Evolutionary conservation across 768 basidiomycete species (phyloP).

Genomic region (Podaxis sp.): DNA sequence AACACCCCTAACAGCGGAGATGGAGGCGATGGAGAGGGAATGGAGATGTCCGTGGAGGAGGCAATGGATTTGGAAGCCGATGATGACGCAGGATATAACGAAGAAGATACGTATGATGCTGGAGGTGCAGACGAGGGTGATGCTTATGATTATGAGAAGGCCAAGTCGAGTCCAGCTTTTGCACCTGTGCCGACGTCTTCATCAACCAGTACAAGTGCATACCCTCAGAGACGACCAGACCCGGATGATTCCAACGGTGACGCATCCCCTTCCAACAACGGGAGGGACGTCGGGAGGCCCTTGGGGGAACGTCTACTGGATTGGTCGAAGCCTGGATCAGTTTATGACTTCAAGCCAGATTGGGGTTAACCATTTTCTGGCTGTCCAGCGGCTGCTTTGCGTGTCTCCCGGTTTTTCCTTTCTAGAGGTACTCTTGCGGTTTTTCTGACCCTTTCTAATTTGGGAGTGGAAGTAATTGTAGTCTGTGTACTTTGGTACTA

Average conservation of each 20-base stretch:
- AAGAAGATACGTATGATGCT: slow-evolving; percentile 20
- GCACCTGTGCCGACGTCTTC: not conserved
- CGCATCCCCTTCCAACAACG: not conserved
- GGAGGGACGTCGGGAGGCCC: not conserved
- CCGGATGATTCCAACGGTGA: not conserved
- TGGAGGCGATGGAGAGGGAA: slow-evolving; percentile 23
- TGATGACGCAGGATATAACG: slow-evolving; percentile 25
- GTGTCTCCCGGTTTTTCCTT: not conserved
- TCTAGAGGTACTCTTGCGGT: not conserved
- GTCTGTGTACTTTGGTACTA: slow-evolving; percentile 9
- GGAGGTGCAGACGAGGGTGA: slow-evolving; percentile 3
- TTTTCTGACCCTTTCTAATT: not conserved
- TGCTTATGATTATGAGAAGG: not conserved
- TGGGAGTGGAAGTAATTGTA: not conserved
- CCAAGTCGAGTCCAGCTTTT: slow-evolving; percentile 1
- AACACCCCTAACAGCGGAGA: slow-evolving; percentile 43
- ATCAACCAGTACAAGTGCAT: not conserved
- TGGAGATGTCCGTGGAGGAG: slow-evolving; percentile 33
- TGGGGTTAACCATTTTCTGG: not conserved
- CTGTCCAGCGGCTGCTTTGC: not conserved
- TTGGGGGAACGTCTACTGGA: not conserved
- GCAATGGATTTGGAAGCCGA: slow-evolving; percentile 34
- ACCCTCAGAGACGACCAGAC: not conserved
- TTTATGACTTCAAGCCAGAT: not conserved
- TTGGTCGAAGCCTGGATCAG: not conserved